A percentile compares a stretch with the other conserved stretches of the same genome.
Evolutionary conservation across 2,329 filamentous ascomycete species (phyloP).

Genomic region (Ascomycota sp.): DNA sequence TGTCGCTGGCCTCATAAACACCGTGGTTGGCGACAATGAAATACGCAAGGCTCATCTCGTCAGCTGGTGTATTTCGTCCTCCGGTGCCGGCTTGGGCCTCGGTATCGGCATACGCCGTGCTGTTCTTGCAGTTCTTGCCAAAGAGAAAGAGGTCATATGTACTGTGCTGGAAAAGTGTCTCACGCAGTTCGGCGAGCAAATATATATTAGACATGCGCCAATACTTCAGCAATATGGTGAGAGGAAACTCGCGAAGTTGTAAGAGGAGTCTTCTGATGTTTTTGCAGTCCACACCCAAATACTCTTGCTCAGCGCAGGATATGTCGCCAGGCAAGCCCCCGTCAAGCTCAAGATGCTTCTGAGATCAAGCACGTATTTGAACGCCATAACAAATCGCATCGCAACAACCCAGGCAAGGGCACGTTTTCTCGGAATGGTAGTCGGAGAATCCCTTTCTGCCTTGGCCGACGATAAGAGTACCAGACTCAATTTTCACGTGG

Average conservation of each 20-base stretch:
- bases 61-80: slow-evolving; percentile 41
- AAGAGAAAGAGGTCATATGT: slow-evolving; percentile 27
- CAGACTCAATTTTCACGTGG: slow-evolving; percentile 61
- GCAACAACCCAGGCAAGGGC: slow-evolving; percentile 51
- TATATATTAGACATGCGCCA: slow-evolving; percentile 70
- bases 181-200: slow-evolving; percentile 55
- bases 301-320: slow-evolving; percentile 55
- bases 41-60: slow-evolving; percentile 30
- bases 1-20: slow-evolving; percentile 31
- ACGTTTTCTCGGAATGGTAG: slow-evolving; percentile 68
- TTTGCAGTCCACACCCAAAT: slow-evolving; percentile 51
- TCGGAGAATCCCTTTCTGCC: slow-evolving; percentile 48
- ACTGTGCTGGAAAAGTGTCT: slow-evolving; percentile 45
- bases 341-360: slow-evolving; percentile 45
- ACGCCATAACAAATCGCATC: slow-evolving; percentile 65
- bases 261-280: background rate
- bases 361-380: slow-evolving; percentile 51
- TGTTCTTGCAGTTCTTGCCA: slow-evolving; percentile 32
- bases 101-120: slow-evolving; percentile 44
- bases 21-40: slow-evolving; percentile 23
- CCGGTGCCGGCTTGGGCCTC: slow-evolving; percentile 41
- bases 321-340: slow-evolving; percentile 42
- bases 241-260: no score
- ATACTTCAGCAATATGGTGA: slow-evolving; percentile 73
- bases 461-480: slow-evolving; percentile 46